These are phyloP conservation scores for Cystobasidiaceae sp. DNA, from an alignment of 1,284 basidiomycete genomes.

Conservation along the genomic window DNA sequence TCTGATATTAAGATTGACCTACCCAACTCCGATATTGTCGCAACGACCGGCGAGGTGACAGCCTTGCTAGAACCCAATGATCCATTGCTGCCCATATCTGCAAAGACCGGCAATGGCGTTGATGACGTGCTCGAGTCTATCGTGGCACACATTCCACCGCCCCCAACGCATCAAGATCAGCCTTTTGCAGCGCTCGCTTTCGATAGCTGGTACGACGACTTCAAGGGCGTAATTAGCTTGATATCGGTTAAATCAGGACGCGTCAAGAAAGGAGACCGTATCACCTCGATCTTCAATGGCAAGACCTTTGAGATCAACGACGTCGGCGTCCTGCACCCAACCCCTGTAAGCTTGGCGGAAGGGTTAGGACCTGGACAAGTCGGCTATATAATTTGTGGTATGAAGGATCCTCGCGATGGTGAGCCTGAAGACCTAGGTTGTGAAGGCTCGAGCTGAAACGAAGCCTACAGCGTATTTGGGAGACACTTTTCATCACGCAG, in stretches of 20 bases:
- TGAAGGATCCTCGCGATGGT: slow-evolving; percentile 99
- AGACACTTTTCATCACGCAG: slow-evolving; percentile 79
- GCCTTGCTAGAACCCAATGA: slow-evolving; percentile 68
- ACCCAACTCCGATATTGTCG: slow-evolving; percentile 73
- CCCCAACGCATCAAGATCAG: slow-evolving; percentile 49
- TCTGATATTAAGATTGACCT: slow-evolving; percentile 60
- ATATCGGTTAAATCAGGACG: slow-evolving; percentile 64
- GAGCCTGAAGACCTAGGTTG: slow-evolving; percentile 10
- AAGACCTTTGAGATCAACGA: slow-evolving; percentile 91
- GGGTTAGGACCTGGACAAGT: slow-evolving; percentile 36
- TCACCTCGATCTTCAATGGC: slow-evolving; percentile 75
- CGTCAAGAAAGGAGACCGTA: slow-evolving; percentile 62
- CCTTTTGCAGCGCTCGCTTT: slow-evolving; percentile 78
- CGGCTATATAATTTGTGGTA: slow-evolving; percentile 62
- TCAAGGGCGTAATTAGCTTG: slow-evolving; percentile 90
- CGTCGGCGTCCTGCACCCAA: slow-evolving; percentile 86
- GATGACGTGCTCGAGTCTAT: slow-evolving; percentile 72
- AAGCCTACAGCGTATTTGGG: slow-evolving; percentile 70
- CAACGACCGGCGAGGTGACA: slow-evolving; percentile 72
- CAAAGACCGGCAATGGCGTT: slow-evolving; percentile 83
- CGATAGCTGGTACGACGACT: slow-evolving; percentile 88
- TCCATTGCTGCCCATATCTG: slow-evolving; percentile 73
- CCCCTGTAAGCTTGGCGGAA: slow-evolving; percentile 59
- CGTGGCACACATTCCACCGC: slow-evolving; percentile 74
- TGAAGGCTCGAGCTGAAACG: slow-evolving; percentile 7